Evolutionary conservation across 2,329 filamentous ascomycete species (phyloP), one percentile per base, ranked within the genome.

Genomic region (Thelonectria blattea): DNA sequence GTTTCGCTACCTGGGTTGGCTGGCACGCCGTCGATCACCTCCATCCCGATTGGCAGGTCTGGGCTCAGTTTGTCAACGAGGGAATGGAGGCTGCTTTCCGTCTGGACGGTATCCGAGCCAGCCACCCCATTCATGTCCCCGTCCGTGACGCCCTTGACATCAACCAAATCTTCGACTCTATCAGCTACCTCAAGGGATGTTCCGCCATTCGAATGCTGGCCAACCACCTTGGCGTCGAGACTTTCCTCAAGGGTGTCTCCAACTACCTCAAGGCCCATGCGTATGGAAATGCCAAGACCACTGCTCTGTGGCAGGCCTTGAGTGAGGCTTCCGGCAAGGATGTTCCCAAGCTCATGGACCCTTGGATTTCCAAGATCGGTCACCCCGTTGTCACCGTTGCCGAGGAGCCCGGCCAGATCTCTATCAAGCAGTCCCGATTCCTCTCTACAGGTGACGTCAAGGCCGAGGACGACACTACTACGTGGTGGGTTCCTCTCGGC

Each of bases 1-100:
- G 93, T 12, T 99, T 99, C 73, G 95, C 95, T 43, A 99, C 95
- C 3, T 98, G 94, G 94, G 94, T 97, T 45, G 95, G 94, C 53
- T 99, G 94, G 94, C 85, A 93, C 62, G 93, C 93, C 10, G 88
- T 93, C 60, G 92, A 98, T 73, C 86, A 96, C 73, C 87, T 98
- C 56, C 92, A 98, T 77, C 95, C 95, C 3, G 94, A 97, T 68
- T 98, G 95, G 94, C 89, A 98, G 71, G 91, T 98, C 32, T 99
- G 95, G 95, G 90, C 91, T 60, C 93, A 97, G 79, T 99, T 97
- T 79, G 92, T 98, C 71, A 92, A 92, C 79, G 95, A 98, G 81
- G 91, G 91, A 71, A 91, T 96, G 81, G 92, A 97, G 84, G 88
- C 88, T 81, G 94, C 94, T 58, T 96, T 97, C 77, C 85, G 88